Evolutionary conservation across 495 filamentous ascomycete species (phyloP), one percentile per base, ranked within the genome.

Genomic region (Pseudevernia furfuracea): DNA sequence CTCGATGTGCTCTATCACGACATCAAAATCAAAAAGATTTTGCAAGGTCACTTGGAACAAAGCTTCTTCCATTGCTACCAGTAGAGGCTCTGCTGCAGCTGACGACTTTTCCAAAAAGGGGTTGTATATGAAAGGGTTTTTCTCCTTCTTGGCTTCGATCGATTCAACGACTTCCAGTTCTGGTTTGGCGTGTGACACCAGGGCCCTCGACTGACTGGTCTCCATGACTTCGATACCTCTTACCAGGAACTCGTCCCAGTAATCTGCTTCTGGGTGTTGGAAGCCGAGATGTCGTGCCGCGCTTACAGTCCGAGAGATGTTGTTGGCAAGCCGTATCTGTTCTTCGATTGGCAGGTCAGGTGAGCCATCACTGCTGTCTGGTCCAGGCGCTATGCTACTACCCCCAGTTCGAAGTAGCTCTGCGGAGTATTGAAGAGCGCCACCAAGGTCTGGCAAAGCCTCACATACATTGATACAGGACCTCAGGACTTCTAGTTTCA

Each of bases 221-320:
- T 84, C 76, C 32, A 84, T 79, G 34, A 94, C 73, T 57, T 89
- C 85, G 39, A 98, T 80, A 66, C 87, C 91, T 39, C 94, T 85
- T 48, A 98, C 80, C 1, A 98, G 80, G 70, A 98, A 97, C 57
- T 93, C 89, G 73, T 98, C 94, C 94, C 94, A 98, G 70, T 96
- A 98, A 60, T 93, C 88, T 23, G 89, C 90, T 62, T 87, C 81
- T 55, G 93, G 72, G 62, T 85, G 71, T 7, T 79, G 73, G 4
- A 90, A 73, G 1, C 92, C 91, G 43, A 96, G 76, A 64, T 87
- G 87, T 68, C 82, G 83, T 0, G 89, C 86, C 25, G 91, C 83
- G 41, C 81, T 84, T 23, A 92, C 81, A 14, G 92, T 97, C 64
- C 93, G 87, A 32, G 85, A 84, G 61, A 97, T 92, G 63, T 91